Base-by-base conservation (phyloP, 371 early-diverging fungal species). In the Umbelopsis sp. region DNA sequence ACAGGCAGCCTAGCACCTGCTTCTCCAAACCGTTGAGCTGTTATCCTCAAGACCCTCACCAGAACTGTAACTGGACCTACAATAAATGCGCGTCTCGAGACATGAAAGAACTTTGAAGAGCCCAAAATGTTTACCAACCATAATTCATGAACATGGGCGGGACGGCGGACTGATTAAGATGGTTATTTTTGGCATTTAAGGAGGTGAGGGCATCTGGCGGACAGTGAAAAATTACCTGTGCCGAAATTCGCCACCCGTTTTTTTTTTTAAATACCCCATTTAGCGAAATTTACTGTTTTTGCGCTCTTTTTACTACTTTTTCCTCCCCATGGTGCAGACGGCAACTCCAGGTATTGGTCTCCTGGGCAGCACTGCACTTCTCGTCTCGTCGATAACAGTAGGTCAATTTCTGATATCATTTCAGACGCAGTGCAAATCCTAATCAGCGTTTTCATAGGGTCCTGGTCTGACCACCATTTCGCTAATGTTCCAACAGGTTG, bases 321-420 rank as follows among this genome's bases (percentile, higher is more conserved):
- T 32, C 57, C 35, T 16, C 53, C 32, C 4, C 20, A 48, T 48
- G 48, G 48, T 16, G 29, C 29, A 35, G 8, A 35, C 11, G 6
- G 29, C 29, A 57, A 35, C 18, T 29, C 35, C 29, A 73, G 78
- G 78, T 1, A 80, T 80, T 48, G 77, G 79, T 22, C 72, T 71
- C 20, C 74, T 78, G 63, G 81, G 81, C 44, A 76, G 77, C 53
- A 69, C 71, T 9, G 75, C 81, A 20, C 63, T 80, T 5, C 69
- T 80, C 16, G 81, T 80, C 10, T 80, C 81, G 1, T 80, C 81
- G 18, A 78, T 80, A 73, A 80, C 81, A 22, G 81, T 80, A 80
- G 62, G 72, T 29, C 45, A 53, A 25, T 18, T 22, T 5, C 11
- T 38, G 12, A 14, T 32, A 41, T 16, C 50, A 20, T 3, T 57